Evolutionary conservation across 495 filamentous ascomycete species (phyloP).

Genomic region (Penicillium bovifimosum): DNA sequence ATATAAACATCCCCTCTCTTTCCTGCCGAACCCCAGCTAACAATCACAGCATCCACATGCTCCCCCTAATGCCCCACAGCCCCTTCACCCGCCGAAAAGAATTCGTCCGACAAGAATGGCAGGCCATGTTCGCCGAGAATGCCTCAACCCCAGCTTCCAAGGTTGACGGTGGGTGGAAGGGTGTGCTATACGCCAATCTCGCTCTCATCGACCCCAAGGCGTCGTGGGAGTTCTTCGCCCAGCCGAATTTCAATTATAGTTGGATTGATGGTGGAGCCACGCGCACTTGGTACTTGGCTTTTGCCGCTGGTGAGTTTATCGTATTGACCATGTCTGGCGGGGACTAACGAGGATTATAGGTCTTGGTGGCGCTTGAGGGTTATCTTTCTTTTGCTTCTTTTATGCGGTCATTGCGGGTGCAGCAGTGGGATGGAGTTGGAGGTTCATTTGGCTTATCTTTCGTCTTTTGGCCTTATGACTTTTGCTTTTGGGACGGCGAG

Average conservation of each 20-base stretch:
- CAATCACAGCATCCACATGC: constrained; percentile 75
- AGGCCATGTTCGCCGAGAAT: constrained; percentile 58
- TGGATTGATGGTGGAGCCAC: constrained; percentile 85
- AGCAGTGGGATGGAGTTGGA: background rate
- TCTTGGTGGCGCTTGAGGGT: constrained; percentile 14
- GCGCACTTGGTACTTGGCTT: constrained; percentile 84
- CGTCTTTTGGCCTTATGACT: background rate
- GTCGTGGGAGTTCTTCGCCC: constrained; percentile 69
- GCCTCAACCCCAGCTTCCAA: constrained; percentile 47
- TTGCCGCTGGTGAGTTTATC: constrained; percentile 54
- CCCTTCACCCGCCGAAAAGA: constrained; percentile 57
- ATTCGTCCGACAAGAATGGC: constrained; percentile 86
- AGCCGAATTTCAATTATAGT: constrained; percentile 55
- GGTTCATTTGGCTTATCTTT: background rate
- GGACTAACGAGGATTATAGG: constrained; percentile 4
- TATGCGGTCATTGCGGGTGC: too few relatives aligned
- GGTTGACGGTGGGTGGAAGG: constrained; percentile 74
- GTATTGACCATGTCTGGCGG: background rate
- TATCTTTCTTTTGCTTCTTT: background rate
- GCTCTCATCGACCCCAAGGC: constrained; percentile 68
- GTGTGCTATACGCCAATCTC: constrained; percentile 77
- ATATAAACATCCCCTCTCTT: background rate
- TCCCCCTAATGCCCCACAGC: constrained; percentile 72
- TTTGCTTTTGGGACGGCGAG: background rate
- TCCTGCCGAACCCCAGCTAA: constrained; percentile 4